Base-by-base conservation (phyloP, 1,139 yeast genomes). In the Suhomyces bribrorum region DNA sequence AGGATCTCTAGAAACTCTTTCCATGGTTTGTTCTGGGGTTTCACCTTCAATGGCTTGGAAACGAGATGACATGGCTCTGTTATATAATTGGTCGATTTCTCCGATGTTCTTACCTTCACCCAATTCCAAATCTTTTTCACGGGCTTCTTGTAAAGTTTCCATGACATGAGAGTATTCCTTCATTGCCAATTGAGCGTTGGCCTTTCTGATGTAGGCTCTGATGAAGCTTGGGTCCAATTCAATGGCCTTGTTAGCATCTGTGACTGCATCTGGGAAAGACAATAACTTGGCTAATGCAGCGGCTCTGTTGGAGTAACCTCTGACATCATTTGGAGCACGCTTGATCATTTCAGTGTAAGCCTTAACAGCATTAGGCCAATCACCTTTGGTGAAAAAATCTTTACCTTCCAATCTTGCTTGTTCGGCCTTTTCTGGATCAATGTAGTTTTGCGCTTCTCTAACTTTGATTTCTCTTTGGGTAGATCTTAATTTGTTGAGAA, bases 231-330 rank as follows among this genome's bases (percentile, higher is more conserved):
- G 95, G 64, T 94, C 98, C 55, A 82, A 79, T 57, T 78, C 81
- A 54, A 94, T 87, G 32, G 98, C 99, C 46, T 68, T 63, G 59
- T 92, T 87, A 72, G 97, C 89, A 66, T 94, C 99, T 56, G 77
- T 77, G 45, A 94, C 83, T 11, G 96, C 97, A 54, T 90, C 98
- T 26, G 97, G 97, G 86, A 90, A 92, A 14, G 97, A 87, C 85
- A 92, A 81, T 51, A 94, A 78, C 66, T 94, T 94, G 37, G 95
- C 82, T 59, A 86, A 79, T 1, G 96, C 96, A 29, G 98, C 98
- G 38, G 99, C 98, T 67, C 98, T 86, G 71, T 94, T 94, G 31
- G 96, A 89, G 65, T 90, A 94, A 39, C 97, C 98, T 65, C 97
- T 82, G 25, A 96, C 95, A 64, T 94, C 98, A 43, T 83, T 81